Evolutionary conservation across 2,329 filamentous ascomycete species (phyloP).

Genomic region (Iodosphaeria phyllophila): DNA sequence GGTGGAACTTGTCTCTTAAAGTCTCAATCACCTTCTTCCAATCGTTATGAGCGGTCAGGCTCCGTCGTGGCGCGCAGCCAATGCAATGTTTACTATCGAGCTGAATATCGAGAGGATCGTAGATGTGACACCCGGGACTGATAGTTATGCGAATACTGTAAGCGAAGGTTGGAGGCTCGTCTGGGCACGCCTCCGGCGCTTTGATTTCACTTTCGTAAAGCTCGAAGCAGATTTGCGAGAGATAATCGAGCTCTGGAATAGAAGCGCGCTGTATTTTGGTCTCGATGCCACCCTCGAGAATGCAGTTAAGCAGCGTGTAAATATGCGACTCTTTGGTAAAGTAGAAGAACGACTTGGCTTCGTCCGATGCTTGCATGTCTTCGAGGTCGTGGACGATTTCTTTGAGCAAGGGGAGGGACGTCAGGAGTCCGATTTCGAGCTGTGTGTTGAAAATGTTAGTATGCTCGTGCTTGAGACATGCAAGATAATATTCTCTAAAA

Average conservation of each 20-base stretch:
- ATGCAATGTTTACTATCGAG: constrained; percentile 94
- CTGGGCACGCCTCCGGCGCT: constrained; percentile 20
- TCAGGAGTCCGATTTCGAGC: constrained; percentile 92
- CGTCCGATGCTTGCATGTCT: constrained; percentile 78
- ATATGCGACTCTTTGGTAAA: constrained; percentile 99
- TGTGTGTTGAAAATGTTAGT: constrained; percentile 8
- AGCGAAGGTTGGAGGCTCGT: constrained; percentile 57
- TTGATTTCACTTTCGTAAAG: constrained; percentile 87
- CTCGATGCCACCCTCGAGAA: constrained; percentile 87
- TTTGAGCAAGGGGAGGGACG: constrained; percentile 79
- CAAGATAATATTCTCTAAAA: too few relatives aligned
- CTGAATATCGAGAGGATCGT: constrained; percentile 89
- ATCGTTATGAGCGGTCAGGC: constrained; percentile 76
- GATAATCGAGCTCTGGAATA: constrained; percentile 92
- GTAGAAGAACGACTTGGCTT: constrained; percentile 94
- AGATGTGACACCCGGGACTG: constrained; percentile 88
- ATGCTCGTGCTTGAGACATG: constrained; percentile 2
- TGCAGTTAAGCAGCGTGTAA: constrained; percentile 94
- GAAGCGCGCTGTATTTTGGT: constrained; percentile 92
- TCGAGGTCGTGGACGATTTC: constrained; percentile 96
- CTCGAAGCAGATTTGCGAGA: constrained; percentile 96
- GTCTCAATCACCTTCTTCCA: constrained; percentile 98
- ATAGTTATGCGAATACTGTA: constrained; percentile 96
- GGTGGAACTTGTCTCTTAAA: constrained; percentile 82
- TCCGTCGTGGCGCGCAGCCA: constrained; percentile 76